Conservation (phyloP, 805 yeast species). For the Wickerhamiella spandovensis region DNA sequence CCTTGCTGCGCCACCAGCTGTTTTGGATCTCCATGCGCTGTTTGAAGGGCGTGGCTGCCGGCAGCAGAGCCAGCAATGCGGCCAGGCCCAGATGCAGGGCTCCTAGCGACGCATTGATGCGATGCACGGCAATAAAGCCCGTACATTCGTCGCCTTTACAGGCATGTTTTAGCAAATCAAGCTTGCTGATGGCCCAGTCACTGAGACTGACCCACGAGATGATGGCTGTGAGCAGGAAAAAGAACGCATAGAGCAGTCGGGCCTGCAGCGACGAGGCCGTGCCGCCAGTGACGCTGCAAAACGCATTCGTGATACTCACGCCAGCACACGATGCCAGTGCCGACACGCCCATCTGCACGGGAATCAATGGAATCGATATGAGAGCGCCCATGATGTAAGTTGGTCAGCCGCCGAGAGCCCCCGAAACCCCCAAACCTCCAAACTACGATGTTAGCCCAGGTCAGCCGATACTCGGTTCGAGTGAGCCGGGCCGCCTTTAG, state of each 20-base stretch:
- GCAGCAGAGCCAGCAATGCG: constrained; percentile 49
- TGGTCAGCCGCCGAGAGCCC: too few relatives aligned
- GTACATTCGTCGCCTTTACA: constrained; percentile 79
- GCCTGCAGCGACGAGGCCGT: constrained; percentile 71
- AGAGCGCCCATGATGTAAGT: constrained; percentile 27
- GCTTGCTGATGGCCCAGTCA: constrained; percentile 59
- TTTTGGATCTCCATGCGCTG: constrained; percentile 78
- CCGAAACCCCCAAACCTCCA: too few relatives aligned
- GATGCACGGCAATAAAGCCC: constrained; percentile 89
- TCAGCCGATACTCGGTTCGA: too few relatives aligned
- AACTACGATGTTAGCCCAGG: background rate
- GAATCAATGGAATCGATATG: constrained; percentile 34
- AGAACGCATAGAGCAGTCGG: constrained; percentile 69
- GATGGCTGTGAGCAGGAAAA: constrained; percentile 64
- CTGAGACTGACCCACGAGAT: constrained; percentile 88
- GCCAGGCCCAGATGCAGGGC: constrained; percentile 63
- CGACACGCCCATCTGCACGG: constrained; percentile 50
- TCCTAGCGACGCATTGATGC: constrained; percentile 82
- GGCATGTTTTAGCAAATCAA: constrained; percentile 54
- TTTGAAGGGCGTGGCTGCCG: constrained; percentile 35
- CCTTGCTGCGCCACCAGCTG: constrained; percentile 78
- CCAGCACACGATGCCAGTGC: constrained; percentile 65
- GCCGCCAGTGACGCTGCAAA: constrained; percentile 38
- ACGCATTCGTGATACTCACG: constrained; percentile 62
- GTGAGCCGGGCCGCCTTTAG: too few relatives aligned